Base-by-base conservation (phyloP, 176 grass and related monocot species). In the Pontederia crassipes region DNA sequence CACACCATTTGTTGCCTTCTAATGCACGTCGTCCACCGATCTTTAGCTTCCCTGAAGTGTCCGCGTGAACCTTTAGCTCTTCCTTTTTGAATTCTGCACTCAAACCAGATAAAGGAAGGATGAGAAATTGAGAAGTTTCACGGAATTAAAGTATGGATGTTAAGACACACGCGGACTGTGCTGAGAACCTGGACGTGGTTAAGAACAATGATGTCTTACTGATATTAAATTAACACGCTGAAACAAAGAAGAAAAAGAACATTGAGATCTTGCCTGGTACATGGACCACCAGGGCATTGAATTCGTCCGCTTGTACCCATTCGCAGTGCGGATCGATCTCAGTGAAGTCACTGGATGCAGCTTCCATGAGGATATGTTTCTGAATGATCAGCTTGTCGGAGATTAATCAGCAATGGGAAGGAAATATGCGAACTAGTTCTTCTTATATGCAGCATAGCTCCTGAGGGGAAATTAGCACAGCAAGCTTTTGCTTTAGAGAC, bases 271-370 rank as follows among this genome's bases (percentile, higher is more conserved):
- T 70, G 78, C 85, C 82, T 74, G 82, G 17, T 48, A 86, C 70
- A 59, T 81, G 54, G 29, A 89, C 28, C 2, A 86, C 4, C 45
- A 95, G 74, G 8, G 70, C 78, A 68, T 86, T 73, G 24, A 86
- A 83, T 15, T 73, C 77, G 2, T 65, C 24, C 3, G 66, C 73
- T n/a, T 1, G 71, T 10, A 81, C 9, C 89, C 82, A 89, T n/a
- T 86, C 77, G 50, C 50, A 81, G 51, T 48, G 70, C 11, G 85
- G 85, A 35, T 89, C 56, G 57, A 83, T 59, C 67, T 86, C 85
- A 55, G 62, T 62, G 27, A 61, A 63, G 72, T 65, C 68, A 13
- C 47, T 60, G 0, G 60, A 62, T 18, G 20, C 46, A 18, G 61
- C 35, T 28, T 72, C 72, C 89, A 94, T 87, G 57, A 50, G 20